phyloP scores from a whole-genome alignment of 2,329 filamentous ascomycete genomes.

The Sphaerulina populicola region DNA sequence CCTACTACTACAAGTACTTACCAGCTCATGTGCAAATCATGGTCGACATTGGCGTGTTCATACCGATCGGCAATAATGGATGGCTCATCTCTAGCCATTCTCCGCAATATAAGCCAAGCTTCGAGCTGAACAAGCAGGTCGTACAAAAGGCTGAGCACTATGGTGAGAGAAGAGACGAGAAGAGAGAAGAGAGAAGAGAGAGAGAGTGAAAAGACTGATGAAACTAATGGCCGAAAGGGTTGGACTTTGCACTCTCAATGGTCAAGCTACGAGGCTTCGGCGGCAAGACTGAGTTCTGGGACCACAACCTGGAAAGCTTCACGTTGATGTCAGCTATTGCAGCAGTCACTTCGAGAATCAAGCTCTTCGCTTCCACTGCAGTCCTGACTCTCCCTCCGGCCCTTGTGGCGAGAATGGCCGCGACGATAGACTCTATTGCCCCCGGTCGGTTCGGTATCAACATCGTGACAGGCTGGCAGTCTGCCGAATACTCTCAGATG shows the following conservation, averaged over 20 bases:
- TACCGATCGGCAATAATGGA: slow-evolving; percentile 17
- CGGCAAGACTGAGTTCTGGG: slow-evolving; percentile 14
- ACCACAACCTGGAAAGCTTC: slow-evolving; percentile 16
- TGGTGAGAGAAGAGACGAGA: background rate
- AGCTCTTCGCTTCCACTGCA: slow-evolving; percentile 11
- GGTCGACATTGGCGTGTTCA: slow-evolving; percentile 16
- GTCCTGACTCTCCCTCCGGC: slow-evolving; percentile 11
- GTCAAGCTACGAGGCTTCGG: slow-evolving; percentile 16
- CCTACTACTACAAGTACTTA: background rate
- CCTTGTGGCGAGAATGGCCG: slow-evolving; percentile 11
- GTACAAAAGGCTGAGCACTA: slow-evolving; percentile 13
- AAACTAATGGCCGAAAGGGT: background rate
- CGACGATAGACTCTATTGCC: slow-evolving; percentile 12
- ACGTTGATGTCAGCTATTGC: slow-evolving; percentile 14
- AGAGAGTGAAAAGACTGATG: background rate
- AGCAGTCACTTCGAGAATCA: slow-evolving; percentile 10
- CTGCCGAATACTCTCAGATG: slow-evolving; percentile 15
- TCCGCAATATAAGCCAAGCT: slow-evolving; percentile 15
- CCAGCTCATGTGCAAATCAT: background rate
- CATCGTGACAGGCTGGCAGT: slow-evolving; percentile 16
- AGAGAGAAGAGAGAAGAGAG: no score
- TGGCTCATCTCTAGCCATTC: slow-evolving; percentile 16
- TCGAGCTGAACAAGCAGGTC: slow-evolving; percentile 12
- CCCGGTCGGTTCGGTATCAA: slow-evolving; percentile 14
- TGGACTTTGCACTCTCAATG: slow-evolving; percentile 17